Percentiles rank a stretch among this genome's conserved stretches.
Conservation (phyloP, 225 moss, liverwort and hornwort species). For the Takakia lepidozioides region DNA sequence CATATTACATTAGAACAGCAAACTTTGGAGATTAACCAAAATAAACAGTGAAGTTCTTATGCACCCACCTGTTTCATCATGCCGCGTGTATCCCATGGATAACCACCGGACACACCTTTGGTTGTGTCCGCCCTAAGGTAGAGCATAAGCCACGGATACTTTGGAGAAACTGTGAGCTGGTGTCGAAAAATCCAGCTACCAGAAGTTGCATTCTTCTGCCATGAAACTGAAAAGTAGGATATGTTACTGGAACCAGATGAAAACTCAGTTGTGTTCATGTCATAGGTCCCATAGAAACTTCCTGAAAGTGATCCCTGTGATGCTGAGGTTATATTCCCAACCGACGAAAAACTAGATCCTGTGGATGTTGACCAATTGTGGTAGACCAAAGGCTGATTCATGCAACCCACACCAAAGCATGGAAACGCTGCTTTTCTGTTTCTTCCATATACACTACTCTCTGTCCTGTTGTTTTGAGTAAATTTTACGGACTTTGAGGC, state of each 20-base stretch:
- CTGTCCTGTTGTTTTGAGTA: conserved; percentile 13
- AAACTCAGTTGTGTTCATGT: conserved; percentile 22
- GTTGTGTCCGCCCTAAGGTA: conserved; percentile 82
- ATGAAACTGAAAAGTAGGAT: conserved; percentile 69
- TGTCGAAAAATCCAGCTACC: conserved; percentile 84
- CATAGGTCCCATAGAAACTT: conserved; percentile 75
- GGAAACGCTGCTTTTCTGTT: conserved; percentile 44
- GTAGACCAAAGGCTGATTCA: conserved; percentile 76
- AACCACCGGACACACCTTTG: conserved; percentile 69
- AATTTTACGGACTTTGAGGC: conserved; percentile 12
- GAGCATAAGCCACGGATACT: conserved; percentile 92
- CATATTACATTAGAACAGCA: too few relatives aligned
- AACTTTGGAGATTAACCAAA: too few relatives aligned
- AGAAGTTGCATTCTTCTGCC: conserved; percentile 53
- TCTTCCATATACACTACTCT: not conserved
- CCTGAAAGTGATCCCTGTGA: conserved; percentile 28
- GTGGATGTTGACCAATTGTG: conserved; percentile 39
- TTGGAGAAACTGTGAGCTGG: conserved; percentile 46
- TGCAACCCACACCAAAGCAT: conserved; percentile 85
- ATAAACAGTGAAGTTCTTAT: too few relatives aligned
- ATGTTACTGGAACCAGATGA: conserved; percentile 6
- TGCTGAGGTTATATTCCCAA: not conserved
- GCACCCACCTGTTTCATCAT: conserved; percentile 66
- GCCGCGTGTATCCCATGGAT: conserved; percentile 89
- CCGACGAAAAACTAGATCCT: not conserved